These are phyloP conservation scores for Apiospora koreana DNA, from an alignment of 2,329 filamentous ascomycete genomes.

Conservation along the genomic window DNA sequence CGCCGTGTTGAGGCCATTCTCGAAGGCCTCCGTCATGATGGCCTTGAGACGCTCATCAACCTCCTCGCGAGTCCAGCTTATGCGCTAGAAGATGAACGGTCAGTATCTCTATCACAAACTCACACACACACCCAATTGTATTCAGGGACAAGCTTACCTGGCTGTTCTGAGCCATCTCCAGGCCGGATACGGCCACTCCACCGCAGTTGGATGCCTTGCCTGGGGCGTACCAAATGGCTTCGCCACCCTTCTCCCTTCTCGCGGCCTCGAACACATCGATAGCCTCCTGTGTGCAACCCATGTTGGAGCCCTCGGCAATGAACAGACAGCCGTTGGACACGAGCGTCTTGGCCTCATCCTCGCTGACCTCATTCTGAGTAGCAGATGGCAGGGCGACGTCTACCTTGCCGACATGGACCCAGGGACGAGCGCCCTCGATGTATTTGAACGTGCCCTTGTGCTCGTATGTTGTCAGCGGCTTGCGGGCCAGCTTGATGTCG, in stretches of 20 bases:
- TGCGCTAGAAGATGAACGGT: conserved; percentile 48
- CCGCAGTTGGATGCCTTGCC: conserved; percentile 97
- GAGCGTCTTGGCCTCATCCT: conserved; percentile 84
- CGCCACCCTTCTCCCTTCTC: conserved; percentile 66
- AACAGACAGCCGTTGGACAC: conserved; percentile 76
- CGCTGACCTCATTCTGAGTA: conserved; percentile 96
- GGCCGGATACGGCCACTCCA: conserved; percentile 93
- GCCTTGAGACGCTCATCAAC: conserved; percentile 87
- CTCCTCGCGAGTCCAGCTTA: conserved; percentile 85
- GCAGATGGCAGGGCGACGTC: conserved; percentile 91
- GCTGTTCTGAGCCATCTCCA: conserved; percentile 99
- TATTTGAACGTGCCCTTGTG: conserved; percentile 71
- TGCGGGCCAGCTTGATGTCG: conserved; percentile 81
- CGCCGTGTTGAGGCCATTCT: conserved; percentile 84
- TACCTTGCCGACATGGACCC: conserved; percentile 85
- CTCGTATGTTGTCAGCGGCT: conserved; percentile 75
- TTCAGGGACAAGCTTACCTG: conserved; percentile 30
- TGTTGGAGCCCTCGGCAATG: conserved; percentile 97
- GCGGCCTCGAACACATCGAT: conserved; percentile 89
- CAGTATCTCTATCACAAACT: not conserved
- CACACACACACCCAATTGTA: not conserved
- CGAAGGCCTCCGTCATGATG: conserved; percentile 95
- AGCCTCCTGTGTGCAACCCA: conserved; percentile 96
- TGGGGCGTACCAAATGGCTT: conserved; percentile 90
- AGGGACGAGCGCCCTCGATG: conserved; percentile 83